Percentiles rank a stretch among this genome's conserved stretches.
Conservation (phyloP, 192 early-diverging fungal genomes). For the Gaertneriomyces sp. region DNA sequence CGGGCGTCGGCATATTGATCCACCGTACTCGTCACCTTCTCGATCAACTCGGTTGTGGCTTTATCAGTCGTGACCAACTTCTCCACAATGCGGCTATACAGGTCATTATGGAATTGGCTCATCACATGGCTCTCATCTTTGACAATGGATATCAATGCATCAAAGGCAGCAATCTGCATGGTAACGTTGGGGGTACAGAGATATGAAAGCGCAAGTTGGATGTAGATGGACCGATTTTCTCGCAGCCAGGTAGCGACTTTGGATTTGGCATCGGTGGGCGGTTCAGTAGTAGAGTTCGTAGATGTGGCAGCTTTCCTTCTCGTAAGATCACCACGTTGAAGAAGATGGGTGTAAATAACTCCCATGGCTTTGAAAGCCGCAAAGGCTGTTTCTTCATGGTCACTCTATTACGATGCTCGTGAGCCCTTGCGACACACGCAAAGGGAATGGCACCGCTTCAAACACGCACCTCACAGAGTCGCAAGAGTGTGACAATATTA, state of each 20-base stretch:
- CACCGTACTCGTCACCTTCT: constrained; percentile 65
- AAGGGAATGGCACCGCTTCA: neutral
- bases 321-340: constrained; percentile 33
- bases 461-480: constrained; percentile 48
- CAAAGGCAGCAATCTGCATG: constrained; percentile 70
- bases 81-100: constrained; percentile 57
- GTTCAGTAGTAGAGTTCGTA: neutral
- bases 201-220: constrained; percentile 49
- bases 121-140: constrained; percentile 57
- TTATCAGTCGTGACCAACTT: constrained; percentile 49
- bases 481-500: constrained; percentile 64
- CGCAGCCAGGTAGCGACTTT: constrained; percentile 73
- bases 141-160: constrained; percentile 68
- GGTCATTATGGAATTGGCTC: constrained; percentile 66
- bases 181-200: constrained; percentile 62
- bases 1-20: constrained; percentile 82
- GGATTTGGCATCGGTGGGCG: constrained; percentile 9
- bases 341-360: constrained; percentile 57
- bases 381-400: constrained; percentile 55
- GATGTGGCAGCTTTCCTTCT: constrained; percentile 1
- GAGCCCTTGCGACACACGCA: neutral
- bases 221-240: constrained; percentile 69
- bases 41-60: constrained; percentile 41
- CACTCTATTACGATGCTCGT: constrained; percentile 32
- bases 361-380: constrained; percentile 69